Conservation (phyloP, 331 rosid genomes). For the Telfairia occidentalis region DNA sequence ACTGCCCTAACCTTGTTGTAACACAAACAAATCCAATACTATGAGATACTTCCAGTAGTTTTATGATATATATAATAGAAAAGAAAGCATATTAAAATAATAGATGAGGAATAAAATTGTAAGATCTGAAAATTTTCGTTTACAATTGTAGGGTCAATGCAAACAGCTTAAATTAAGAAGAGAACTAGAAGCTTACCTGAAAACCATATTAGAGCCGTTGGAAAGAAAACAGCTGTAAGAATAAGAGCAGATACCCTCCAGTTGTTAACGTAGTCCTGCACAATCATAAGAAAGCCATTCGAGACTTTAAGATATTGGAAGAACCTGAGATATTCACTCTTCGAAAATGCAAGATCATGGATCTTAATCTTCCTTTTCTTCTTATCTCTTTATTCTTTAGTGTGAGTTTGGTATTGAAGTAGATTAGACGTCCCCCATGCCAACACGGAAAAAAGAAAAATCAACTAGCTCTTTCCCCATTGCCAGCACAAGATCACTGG, state of each 20-base stretch:
- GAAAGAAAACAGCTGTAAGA: constrained; percentile 10
- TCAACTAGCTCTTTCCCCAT: not conserved
- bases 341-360: not conserved
- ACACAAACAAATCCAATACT: not conserved
- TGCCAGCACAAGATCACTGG: not conserved
- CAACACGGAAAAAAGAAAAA: not conserved
- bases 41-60: not conserved
- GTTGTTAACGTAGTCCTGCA: constrained; percentile 48
- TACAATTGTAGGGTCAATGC: not conserved
- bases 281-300: not conserved
- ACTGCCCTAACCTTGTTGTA: not conserved
- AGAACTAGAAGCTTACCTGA: not conserved
- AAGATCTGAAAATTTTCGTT: not conserved
- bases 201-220: constrained; percentile 8
- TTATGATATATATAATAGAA: not conserved
- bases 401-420: not conserved
- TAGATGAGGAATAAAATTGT: not conserved
- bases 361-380: not conserved
- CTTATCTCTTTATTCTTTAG: not conserved
- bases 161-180: not conserved
- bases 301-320: not conserved
- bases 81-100: not conserved
- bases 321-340: not conserved
- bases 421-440: not conserved
- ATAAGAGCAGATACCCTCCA: constrained; percentile 64